Evolutionary conservation across 2,329 filamentous ascomycete species (phyloP).

Genomic region (Epichloe scottii): DNA sequence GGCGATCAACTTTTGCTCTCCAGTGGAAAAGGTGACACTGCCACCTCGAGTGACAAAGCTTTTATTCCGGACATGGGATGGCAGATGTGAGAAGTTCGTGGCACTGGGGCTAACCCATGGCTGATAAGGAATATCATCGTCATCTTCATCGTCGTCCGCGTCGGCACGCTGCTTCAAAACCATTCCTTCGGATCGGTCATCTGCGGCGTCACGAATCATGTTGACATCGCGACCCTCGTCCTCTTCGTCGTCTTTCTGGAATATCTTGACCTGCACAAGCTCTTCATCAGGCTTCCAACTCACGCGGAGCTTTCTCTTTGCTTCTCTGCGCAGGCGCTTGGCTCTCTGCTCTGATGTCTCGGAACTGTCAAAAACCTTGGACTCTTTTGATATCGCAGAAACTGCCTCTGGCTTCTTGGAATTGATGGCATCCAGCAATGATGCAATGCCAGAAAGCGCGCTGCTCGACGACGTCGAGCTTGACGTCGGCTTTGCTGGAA

Average conservation of each 20-base stretch:
- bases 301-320: constrained; percentile 56
- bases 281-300: constrained; percentile 56
- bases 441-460: constrained; percentile 37
- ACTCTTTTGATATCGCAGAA: constrained; percentile 39
- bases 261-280: constrained; percentile 54
- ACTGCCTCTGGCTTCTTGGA: constrained; percentile 26
- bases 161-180: constrained; percentile 44
- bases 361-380: constrained; percentile 32
- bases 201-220: constrained; percentile 58
- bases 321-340: constrained; percentile 60
- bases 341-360: constrained; percentile 58
- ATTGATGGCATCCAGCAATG: constrained; percentile 39
- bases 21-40: constrained; percentile 34
- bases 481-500: constrained; percentile 5
- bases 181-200: constrained; percentile 62
- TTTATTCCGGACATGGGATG: constrained; percentile 32
- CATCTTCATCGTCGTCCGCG: constrained; percentile 42
- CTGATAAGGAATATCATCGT: constrained; percentile 41
- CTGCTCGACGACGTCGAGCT: constrained; percentile 11
- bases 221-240: constrained; percentile 54
- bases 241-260: constrained; percentile 60
- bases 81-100: constrained; percentile 35
- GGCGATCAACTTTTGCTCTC: constrained; percentile 42
- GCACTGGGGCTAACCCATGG: constrained; percentile 37
- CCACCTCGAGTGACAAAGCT: constrained; percentile 45